A percentile compares a stretch with the other conserved stretches of the same genome.
Conservation (phyloP, 352 stramenopile genomes). For the Pythium utonaiense region DNA sequence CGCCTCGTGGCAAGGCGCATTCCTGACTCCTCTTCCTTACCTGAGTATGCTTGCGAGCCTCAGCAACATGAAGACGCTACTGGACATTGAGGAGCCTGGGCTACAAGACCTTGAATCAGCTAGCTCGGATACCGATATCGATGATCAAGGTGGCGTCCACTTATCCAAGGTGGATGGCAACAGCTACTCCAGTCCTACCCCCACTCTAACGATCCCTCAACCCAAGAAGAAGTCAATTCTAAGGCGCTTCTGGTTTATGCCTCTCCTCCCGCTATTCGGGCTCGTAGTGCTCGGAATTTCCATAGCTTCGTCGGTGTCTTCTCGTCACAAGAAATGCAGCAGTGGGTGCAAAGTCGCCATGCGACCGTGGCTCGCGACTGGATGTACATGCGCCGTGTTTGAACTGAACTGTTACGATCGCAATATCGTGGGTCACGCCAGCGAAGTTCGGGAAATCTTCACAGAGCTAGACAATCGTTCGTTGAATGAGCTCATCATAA, state of each 20-base stretch:
- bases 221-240: background rate
- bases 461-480: slow-evolving; percentile 25
- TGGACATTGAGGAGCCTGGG: slow-evolving; percentile 4
- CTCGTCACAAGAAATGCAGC: slow-evolving; percentile 25
- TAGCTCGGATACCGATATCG: background rate
- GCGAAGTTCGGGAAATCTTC: slow-evolving; percentile 24
- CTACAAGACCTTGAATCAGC: background rate
- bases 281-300: slow-evolving; percentile 34
- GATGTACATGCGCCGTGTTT: slow-evolving; percentile 42
- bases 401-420: slow-evolving; percentile 40
- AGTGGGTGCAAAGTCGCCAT: slow-evolving; percentile 40
- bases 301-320: slow-evolving; percentile 26
- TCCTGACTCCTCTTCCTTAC: slow-evolving; percentile 28
- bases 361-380: slow-evolving; percentile 36
- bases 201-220: background rate
- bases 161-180: background rate
- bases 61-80: slow-evolving; percentile 28
- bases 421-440: slow-evolving; percentile 22
- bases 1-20: slow-evolving; percentile 17
- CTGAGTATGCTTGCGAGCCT: slow-evolving; percentile 29
- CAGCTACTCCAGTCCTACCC: background rate
- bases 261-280: slow-evolving; percentile 28
- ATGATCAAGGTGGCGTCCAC: background rate
- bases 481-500: slow-evolving; percentile 43
- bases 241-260: background rate